phyloP scores from a whole-genome alignment of 495 filamentous ascomycete genomes.

The Lineolata rhizophorae region DNA sequence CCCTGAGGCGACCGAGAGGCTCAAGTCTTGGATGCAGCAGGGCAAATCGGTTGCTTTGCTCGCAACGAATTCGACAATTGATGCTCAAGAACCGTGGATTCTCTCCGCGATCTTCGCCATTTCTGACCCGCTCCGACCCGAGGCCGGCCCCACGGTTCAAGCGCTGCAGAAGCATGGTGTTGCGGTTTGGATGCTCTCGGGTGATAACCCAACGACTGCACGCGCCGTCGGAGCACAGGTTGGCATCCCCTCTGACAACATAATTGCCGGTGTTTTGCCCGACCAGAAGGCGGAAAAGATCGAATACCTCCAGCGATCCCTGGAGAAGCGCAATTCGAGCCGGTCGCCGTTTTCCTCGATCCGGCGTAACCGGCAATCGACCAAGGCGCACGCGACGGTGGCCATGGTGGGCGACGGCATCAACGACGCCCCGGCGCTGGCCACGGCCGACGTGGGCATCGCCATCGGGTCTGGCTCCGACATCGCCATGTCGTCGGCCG shows the following conservation, averaged over 20 bases:
- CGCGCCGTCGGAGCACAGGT: conserved; percentile 47
- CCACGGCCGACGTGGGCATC: conserved; percentile 65
- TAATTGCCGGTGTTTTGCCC: conserved; percentile 77
- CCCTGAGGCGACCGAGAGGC: conserved; percentile 1
- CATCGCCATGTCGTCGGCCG: conserved; percentile 60
- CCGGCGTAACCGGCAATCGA: background rate
- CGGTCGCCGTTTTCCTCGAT: background rate
- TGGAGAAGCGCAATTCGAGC: background rate
- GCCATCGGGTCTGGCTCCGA: conserved; percentile 71
- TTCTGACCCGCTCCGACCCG: conserved; percentile 55
- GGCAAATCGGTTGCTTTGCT: conserved; percentile 17
- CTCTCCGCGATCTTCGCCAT: conserved; percentile 13
- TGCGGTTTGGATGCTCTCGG: conserved; percentile 79
- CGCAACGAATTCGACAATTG: conserved; percentile 3
- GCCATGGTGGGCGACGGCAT: conserved; percentile 72
- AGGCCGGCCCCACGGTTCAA: conserved; percentile 41
- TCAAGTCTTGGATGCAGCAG: conserved; percentile 14
- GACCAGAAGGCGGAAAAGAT: conserved; percentile 75
- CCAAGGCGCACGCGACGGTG: conserved; percentile 13
- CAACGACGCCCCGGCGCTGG: conserved; percentile 77
- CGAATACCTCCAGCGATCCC: conserved; percentile 44
- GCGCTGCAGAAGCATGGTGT: conserved; percentile 44
- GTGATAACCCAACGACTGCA: conserved; percentile 54
- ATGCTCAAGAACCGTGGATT: conserved; percentile 4
- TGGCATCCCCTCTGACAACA: conserved; percentile 48